Base-by-base conservation (phyloP, 2,329 filamentous ascomycete species). In the Nigrospora sphaerica region DNA sequence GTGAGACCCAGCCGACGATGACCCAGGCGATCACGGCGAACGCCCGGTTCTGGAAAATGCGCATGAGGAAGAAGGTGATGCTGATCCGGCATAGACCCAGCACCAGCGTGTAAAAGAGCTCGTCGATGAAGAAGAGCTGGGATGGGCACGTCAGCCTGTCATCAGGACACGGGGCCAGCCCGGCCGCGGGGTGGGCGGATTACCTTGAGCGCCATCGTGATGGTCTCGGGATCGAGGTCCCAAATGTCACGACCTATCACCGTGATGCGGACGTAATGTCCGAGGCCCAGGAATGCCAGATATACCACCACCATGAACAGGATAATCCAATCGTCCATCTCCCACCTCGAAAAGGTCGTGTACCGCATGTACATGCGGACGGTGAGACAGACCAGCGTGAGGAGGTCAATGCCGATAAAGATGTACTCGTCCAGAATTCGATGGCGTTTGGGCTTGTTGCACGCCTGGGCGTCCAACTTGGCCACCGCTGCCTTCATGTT, bases 71-170 rank as follows among this genome's bases (percentile, higher is more conserved):
- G 18, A 47, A 16, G 17, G 50, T 40, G 33, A 52, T 42, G 32
- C 63, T 58, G 16, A 66, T 46, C 45, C 67, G 64, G 16, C 60
- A 58, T 12, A 63, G 49, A 12, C 56, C 53, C 32, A 63, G 34
- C 23, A 47, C 39, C 59, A 35, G 28, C n/a, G 32, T 43, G 32
- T 45, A 47, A 9, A 46, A 14, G 16, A 49, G 14, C 39, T 46
- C 46, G 33, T 38, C 33, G 36, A 49, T 28, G 41, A 49, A 51
- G 37, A 48, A 42, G 11, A 43, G 14, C 48, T 52, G 23, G 9
- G 12, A 7, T 6, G 23, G 23, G 23, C 23, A 28, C 23, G 23
- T 28, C 23, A 28, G 23, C 23, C 7, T 28, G 5, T 7, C 10
- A 10, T 6, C 23, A 6, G 7, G 6, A 28, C 14, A 36, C 34